These are phyloP conservation scores for Carnegiea gigantea DNA, from an alignment of 179 eudicot genomes.

Conservation along the genomic window DNA sequence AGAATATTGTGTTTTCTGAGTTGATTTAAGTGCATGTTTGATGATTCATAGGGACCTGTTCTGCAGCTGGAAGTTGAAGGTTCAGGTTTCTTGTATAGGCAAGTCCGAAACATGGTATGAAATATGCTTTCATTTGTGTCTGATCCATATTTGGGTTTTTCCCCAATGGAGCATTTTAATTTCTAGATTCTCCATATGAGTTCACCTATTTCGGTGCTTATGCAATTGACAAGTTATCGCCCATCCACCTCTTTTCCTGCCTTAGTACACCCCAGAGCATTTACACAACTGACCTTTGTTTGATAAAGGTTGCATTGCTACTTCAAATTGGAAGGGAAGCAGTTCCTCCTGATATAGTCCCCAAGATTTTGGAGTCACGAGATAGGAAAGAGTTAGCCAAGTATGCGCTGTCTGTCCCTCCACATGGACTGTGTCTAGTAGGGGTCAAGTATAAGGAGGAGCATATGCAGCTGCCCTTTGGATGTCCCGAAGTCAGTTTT, in stretches of 20 bases:
- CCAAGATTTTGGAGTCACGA: constrained; percentile 55
- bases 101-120: constrained; percentile 92
- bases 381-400: constrained; percentile 77
- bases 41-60: constrained; percentile 62
- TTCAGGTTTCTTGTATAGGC: constrained; percentile 87
- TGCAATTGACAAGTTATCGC: background rate
- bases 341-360: constrained; percentile 68
- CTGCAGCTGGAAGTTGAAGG: constrained; percentile 96
- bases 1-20: background rate
- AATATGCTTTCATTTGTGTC: background rate
- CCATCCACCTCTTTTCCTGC: too few relatives aligned
- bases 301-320: constrained; percentile 70
- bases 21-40: constrained; percentile 5
- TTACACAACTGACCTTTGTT: background rate
- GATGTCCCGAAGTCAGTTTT: constrained; percentile 58
- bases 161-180: background rate
- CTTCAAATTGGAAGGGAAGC: constrained; percentile 93
- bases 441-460: constrained; percentile 64
- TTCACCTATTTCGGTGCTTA: background rate
- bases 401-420: constrained; percentile 60
- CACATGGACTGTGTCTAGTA: constrained; percentile 75
- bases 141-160: background rate
- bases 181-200: background rate
- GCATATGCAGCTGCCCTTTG: constrained; percentile 57
- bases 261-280: background rate